A percentile compares a stretch with the other conserved stretches of the same genome.
Evolutionary conservation across 2,329 filamentous ascomycete genomes (phyloP).

Genomic region (Colletotrichum gigasporum): DNA sequence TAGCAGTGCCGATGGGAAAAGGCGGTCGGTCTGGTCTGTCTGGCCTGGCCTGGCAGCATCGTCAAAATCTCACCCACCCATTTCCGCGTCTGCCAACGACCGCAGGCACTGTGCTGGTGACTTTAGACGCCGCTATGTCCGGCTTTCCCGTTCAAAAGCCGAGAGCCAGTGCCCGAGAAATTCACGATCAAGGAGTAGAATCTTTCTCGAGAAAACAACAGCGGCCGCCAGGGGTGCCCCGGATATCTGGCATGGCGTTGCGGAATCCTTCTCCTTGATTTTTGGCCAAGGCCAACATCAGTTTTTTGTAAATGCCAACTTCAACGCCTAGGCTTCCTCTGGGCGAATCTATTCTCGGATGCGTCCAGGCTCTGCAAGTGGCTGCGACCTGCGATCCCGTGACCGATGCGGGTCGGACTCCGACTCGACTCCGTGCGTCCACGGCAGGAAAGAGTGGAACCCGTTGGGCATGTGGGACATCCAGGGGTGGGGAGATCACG

Average conservation of each 20-base stretch:
- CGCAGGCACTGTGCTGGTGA: background rate
- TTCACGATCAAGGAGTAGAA: no score
- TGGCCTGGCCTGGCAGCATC: no score
- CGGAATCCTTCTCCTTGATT: no score
- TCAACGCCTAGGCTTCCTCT: no score
- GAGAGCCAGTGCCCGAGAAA: background rate
- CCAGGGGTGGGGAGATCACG: constrained; percentile 10
- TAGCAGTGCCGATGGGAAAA: background rate
- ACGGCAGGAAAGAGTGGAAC: background rate
- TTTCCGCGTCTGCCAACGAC: background rate
- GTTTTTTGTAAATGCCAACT: no score
- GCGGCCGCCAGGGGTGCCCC: no score
- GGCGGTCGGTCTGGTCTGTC: background rate
- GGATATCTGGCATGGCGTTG: no score
- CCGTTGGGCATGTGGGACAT: background rate
- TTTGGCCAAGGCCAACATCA: no score
- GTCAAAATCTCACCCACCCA: background rate
- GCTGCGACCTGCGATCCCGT: background rate
- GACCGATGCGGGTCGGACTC: constrained; percentile 22
- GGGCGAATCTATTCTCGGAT: background rate
- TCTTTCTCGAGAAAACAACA: no score
- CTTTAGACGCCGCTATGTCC: background rate
- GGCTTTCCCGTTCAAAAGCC: background rate
- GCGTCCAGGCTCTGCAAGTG: background rate
- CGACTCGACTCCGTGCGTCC: constrained; percentile 10